Evolutionary conservation across 192 early-diverging fungal genomes (phyloP).

Genomic region (Jimgerdemannia lactiflua): DNA sequence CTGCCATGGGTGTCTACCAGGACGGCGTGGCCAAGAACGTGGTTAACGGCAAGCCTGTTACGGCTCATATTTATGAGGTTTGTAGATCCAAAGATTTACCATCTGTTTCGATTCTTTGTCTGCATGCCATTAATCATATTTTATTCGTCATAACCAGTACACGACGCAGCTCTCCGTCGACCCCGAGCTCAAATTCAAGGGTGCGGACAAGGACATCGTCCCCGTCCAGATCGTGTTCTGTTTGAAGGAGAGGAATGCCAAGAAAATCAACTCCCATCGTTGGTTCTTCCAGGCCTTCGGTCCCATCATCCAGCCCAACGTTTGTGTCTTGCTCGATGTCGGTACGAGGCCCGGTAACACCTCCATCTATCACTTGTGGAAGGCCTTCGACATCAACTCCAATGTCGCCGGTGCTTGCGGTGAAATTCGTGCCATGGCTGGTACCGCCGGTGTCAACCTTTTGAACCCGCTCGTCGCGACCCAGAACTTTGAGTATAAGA

Average conservation of each 20-base stretch:
- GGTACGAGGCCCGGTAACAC: constrained; percentile 57
- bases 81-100: neutral
- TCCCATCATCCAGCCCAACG: constrained; percentile 51
- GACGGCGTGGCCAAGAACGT: constrained; percentile 68
- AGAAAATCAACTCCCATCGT: constrained; percentile 61
- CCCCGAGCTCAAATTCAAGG: constrained; percentile 44
- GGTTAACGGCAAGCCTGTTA: constrained; percentile 59
- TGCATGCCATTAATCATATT: neutral
- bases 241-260: constrained; percentile 71
- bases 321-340: constrained; percentile 64
- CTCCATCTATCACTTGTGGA: constrained; percentile 69
- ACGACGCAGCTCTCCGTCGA: constrained; percentile 59
- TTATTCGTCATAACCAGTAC: constrained; percentile 45
- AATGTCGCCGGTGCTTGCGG: constrained; percentile 65
- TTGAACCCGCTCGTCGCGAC: constrained; percentile 59
- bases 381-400: constrained; percentile 56
- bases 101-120: neutral
- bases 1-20: constrained; percentile 81
- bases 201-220: constrained; percentile 38
- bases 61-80: constrained; percentile 62
- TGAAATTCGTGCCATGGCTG: constrained; percentile 60
- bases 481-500: constrained; percentile 74
- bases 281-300: constrained; percentile 73
- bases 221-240: constrained; percentile 78
- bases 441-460: constrained; percentile 38